Base-by-base conservation (phyloP, 2,329 filamentous ascomycete genomes). In the Beauveria asiatica region DNA sequence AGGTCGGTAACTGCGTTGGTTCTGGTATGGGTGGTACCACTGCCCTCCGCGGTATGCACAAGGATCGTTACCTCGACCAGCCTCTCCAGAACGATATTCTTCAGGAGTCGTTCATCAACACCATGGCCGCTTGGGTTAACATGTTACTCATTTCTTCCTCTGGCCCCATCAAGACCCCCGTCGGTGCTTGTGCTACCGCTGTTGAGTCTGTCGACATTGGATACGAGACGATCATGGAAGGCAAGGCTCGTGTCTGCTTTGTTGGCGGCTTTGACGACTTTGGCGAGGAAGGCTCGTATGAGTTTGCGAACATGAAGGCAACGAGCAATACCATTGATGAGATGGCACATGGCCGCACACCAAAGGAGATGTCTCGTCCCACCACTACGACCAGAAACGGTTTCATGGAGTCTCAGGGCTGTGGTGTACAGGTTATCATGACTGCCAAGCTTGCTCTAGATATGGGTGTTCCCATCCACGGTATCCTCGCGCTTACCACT, bases 251-350 rank as follows among this genome's bases (percentile, higher is more conserved):
- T 57, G 85, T 99, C 70, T 97, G 93, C 82, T 88, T 99, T 66
- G 95, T 99, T 62, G 94, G 94, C 83, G 94, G 94, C 67, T 97
- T 99, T 70, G 94, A 99, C 78, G 95, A 99, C 77, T 97, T 99
- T 80, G 92, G 95, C 70, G 94, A 99, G 78, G 94, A 99, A 78
- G 95, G 94, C 57, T 99, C 94, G 1, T 99, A 97, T 71, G 94
- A 99, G 76, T 99, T 99, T 74, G 94, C 94, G 80, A 99, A 99
- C 81, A 99, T 99, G 94, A 96, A 96, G 78, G 94, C 94, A 62
- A 99, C 94, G 60, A 97, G 92, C 83, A 99, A 97, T 72, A 92
- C 93, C 27, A 89, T 97, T 63, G 92, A 97, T 67, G 95, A 99
- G 74, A 90, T 99, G 68, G 91, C 87, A 10, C 94, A 97, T 70